Base-by-base conservation (phyloP, 208 protist species). In the Trypanosoma cruzi region DNA sequence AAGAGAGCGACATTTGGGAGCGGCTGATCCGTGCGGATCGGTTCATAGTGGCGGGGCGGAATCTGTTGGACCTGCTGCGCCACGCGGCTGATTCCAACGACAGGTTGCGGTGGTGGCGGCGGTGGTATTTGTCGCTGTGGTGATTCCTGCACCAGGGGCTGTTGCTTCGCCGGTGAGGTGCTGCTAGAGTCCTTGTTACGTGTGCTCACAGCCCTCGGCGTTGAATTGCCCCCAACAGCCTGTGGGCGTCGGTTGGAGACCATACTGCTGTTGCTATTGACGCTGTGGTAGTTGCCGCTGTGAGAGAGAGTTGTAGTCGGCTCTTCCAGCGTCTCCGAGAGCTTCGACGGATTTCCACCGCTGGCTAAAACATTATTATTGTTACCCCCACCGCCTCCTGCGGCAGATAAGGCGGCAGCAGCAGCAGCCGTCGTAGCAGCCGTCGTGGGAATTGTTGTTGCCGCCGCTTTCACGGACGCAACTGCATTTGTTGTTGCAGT, bases 81-180 rank as follows among this genome's bases (percentile, higher is more conserved):
- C 10, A 77, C 16, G 32, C 64, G 69, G 66, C 84, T 84, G 58
- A 89, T 82, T 40, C 80, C 84, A 10, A 80, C 66, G 8, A 79
- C 54, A 0, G 64, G 71, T 50, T 48, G 55, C 29, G 34, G 63
- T 29, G 29, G 56, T 40, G 53, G 54, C 24, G 24, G 40, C 29
- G 36, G 58, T 37, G 62, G 44, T 6, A 48, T 28, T 22, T 59
- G 48, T 24, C 32, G 42, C 42, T 63, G 31, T 29, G 22, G 36
- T 3, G 22, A n/a, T n/a, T n/a, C n/a, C n/a, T n/a, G n/a, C n/a
- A n/a, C n/a, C n/a, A n/a, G 11, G 48, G 48, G 65, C 65, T 63
- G 36, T 26, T 61, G 59, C 29, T 36, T 50, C 53, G 70, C 54
- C 29, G 40, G 46, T 0, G 66, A 64, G 2, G 40, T 18, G 24